Evolutionary conservation across 129 eudicot species (phyloP).

Genomic region (Pseudognaphalium luteoalbum): DNA sequence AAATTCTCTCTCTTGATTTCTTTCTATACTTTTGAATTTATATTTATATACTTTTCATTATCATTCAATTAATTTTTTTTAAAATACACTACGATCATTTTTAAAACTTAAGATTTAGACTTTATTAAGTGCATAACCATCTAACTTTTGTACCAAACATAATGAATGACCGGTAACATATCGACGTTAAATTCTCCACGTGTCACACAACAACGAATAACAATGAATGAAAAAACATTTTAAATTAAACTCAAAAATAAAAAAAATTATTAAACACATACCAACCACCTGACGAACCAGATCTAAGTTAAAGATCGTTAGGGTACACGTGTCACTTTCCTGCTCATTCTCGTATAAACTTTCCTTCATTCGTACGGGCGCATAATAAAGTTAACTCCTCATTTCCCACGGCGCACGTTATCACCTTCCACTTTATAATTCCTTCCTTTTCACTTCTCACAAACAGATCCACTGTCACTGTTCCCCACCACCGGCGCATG

Average conservation of each 20-base stretch:
- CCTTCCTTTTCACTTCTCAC: not conserved
- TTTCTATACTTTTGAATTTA: no score
- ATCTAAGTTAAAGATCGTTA: slow-evolving; percentile 31
- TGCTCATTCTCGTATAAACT: not conserved
- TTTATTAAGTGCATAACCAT: not conserved
- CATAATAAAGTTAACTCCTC: not conserved
- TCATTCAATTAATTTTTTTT: no score
- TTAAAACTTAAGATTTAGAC: not conserved
- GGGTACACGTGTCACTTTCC: slow-evolving; percentile 24
- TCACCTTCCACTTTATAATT: slow-evolving; percentile 13
- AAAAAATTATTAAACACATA: not conserved
- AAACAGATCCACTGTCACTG: not conserved
- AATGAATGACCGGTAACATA: not conserved
- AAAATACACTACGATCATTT: no score
- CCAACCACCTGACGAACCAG: not conserved
- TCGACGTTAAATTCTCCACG: no score
- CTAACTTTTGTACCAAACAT: not conserved
- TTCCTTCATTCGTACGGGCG: not conserved
- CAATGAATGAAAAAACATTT: no score
- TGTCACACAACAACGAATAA: no score
- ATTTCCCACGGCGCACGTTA: slow-evolving; percentile 44
- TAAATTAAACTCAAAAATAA: no score
- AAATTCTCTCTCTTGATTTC: no score
- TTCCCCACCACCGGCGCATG: not conserved
- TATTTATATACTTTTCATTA: no score